phyloP scores from a whole-genome alignment of 306 rosid species.

The Prunus salicina region DNA sequence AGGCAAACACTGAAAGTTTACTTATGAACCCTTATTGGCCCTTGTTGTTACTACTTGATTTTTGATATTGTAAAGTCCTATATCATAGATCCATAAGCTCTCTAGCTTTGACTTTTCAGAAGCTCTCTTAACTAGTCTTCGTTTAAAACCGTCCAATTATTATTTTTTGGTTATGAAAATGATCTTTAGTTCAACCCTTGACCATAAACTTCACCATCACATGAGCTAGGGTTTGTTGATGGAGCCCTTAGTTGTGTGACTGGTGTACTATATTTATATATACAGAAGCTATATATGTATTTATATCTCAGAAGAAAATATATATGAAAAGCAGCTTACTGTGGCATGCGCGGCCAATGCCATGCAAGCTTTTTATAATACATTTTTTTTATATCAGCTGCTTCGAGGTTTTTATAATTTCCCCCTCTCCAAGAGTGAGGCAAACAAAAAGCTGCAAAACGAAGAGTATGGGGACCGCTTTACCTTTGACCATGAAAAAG shows the following conservation, averaged over 20 bases:
- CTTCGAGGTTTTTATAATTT: neutral
- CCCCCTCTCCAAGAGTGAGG: slow-evolving; percentile 12
- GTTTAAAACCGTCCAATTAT: no score
- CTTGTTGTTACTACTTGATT: no score
- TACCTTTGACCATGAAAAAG: slow-evolving; percentile 33
- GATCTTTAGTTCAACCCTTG: neutral
- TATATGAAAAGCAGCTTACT: neutral
- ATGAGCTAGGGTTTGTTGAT: neutral
- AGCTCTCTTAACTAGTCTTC: no score
- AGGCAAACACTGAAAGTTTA: no score
- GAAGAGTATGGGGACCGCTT: slow-evolving; percentile 20
- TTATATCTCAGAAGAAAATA: neutral
- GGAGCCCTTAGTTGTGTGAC: neutral
- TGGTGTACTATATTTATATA: no score
- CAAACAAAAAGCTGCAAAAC: slow-evolving; percentile 32
- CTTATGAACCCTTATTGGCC: no score
- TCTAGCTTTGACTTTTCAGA: no score
- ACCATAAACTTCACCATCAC: neutral
- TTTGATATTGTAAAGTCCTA: no score
- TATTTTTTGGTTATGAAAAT: no score
- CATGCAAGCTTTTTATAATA: neutral
- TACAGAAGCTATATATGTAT: neutral
- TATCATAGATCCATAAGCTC: no score
- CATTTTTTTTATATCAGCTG: neutral
- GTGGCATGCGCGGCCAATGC: neutral